Conservation (phyloP, 306 rosid species). For the Mucuna pruriens region DNA sequence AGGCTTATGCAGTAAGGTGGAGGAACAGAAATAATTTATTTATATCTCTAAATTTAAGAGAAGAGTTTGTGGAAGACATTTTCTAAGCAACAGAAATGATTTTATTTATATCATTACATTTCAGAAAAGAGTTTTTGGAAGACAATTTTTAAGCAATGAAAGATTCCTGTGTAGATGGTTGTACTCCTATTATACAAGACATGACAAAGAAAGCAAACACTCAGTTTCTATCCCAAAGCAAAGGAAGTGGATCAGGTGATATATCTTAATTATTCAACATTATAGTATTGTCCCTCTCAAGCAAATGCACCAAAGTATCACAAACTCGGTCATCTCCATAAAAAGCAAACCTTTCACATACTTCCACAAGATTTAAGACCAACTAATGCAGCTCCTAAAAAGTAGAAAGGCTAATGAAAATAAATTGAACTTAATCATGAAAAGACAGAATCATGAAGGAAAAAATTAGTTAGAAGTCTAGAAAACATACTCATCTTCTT, state of each 20-base stretch:
- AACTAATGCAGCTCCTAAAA: conserved; percentile 16
- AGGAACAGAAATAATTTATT: background rate
- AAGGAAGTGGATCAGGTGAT: conserved; percentile 29
- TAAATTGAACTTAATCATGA: conserved; percentile 30
- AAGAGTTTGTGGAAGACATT: background rate
- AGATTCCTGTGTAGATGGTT: background rate
- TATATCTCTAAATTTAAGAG: conserved; percentile 17
- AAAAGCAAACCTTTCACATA: conserved; percentile 6
- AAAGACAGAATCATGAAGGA: conserved; percentile 19
- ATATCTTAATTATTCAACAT: conserved; percentile 2
- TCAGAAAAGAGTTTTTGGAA: background rate
- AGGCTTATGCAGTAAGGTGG: background rate
- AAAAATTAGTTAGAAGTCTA: background rate
- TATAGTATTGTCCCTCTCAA: background rate
- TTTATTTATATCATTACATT: conserved; percentile 14
- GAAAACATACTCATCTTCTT: conserved; percentile 23
- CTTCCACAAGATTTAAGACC: conserved; percentile 25
- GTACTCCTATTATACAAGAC: conserved; percentile 17
- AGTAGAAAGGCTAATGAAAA: conserved; percentile 11
- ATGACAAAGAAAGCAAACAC: conserved; percentile 10
- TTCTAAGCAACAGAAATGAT: background rate
- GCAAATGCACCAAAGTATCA: conserved; percentile 8
- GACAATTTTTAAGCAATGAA: background rate
- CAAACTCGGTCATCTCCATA: conserved; percentile 25
- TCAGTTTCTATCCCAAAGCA: conserved; percentile 33